Evolutionary conservation across 352 stramenopile genomes (phyloP).

Genomic region (Pythium pyrilobum): DNA sequence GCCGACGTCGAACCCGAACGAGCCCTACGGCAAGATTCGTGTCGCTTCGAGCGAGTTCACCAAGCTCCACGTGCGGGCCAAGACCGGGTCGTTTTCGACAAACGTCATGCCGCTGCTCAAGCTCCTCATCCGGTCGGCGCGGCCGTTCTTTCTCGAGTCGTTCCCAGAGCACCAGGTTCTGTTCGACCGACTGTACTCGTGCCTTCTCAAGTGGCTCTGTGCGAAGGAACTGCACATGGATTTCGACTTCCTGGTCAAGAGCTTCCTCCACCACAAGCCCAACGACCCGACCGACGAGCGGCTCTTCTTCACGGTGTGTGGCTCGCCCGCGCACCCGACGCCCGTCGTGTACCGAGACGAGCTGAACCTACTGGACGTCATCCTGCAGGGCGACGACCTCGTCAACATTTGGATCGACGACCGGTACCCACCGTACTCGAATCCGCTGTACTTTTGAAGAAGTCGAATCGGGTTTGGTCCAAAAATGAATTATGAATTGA

Average conservation of each 20-base stretch:
- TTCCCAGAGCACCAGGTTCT: slow-evolving; percentile 55
- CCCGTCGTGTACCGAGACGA: slow-evolving; percentile 57
- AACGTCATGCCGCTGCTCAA: slow-evolving; percentile 40
- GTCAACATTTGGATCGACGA: slow-evolving; percentile 75
- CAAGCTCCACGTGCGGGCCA: slow-evolving; percentile 54
- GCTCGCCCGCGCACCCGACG: slow-evolving; percentile 43
- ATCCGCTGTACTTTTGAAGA: slow-evolving; percentile 50
- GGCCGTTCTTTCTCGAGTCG: slow-evolving; percentile 33
- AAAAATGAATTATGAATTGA: background rate
- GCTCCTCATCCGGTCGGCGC: slow-evolving; percentile 32
- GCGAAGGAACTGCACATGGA: slow-evolving; percentile 41
- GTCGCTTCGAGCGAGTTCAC: slow-evolving; percentile 54
- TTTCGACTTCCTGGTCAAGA: slow-evolving; percentile 58
- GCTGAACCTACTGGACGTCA: slow-evolving; percentile 45
- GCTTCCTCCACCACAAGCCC: slow-evolving; percentile 38
- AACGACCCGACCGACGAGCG: slow-evolving; percentile 15
- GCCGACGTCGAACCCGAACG: slow-evolving; percentile 7
- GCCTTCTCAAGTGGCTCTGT: slow-evolving; percentile 36
- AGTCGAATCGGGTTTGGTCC: too few relatives aligned
- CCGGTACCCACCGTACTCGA: slow-evolving; percentile 60
- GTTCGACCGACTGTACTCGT: slow-evolving; percentile 44
- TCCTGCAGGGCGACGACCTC: slow-evolving; percentile 64
- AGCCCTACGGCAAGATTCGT: slow-evolving; percentile 19
- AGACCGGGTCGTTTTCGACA: slow-evolving; percentile 42
- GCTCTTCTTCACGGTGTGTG: slow-evolving; percentile 52